A percentile compares a stretch with the other conserved stretches of the same genome.
phyloP scores from a whole-genome alignment of 164 flowering plant genomes.

The Vitis labrusca region DNA sequence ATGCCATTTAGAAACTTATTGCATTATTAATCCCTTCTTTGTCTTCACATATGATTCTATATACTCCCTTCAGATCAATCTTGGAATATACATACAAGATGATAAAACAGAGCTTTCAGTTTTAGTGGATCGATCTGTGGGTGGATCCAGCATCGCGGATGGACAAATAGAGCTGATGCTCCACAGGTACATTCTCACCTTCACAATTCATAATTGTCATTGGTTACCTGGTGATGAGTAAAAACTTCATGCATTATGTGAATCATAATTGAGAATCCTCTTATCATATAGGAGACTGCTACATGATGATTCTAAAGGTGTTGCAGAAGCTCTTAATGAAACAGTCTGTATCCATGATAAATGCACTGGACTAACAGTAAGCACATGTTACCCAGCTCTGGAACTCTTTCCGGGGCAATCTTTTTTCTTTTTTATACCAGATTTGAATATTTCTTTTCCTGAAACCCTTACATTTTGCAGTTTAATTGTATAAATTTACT shows the following conservation, averaged over 20 bases:
- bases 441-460: background rate
- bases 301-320: conserved; percentile 51
- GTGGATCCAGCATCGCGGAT: conserved; percentile 85
- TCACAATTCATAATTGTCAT: background rate
- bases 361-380: conserved; percentile 43
- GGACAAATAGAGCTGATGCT: conserved; percentile 95
- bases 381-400: background rate
- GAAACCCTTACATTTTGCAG: background rate
- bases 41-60: background rate
- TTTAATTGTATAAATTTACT: background rate
- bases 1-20: no score
- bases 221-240: background rate
- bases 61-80: conserved; percentile 64
- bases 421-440: background rate
- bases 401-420: background rate
- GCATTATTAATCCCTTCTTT: background rate
- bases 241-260: background rate
- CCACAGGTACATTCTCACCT: conserved; percentile 57
- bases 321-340: conserved; percentile 50
- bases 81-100: conserved; percentile 80
- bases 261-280: background rate
- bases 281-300: conserved; percentile 37
- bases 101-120: conserved; percentile 66
- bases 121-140: conserved; percentile 88
- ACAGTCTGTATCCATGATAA: conserved; percentile 33